These are phyloP conservation scores for Apiospora koreana DNA, from an alignment of 2,329 filamentous ascomycete genomes.

Conservation along the genomic window DNA sequence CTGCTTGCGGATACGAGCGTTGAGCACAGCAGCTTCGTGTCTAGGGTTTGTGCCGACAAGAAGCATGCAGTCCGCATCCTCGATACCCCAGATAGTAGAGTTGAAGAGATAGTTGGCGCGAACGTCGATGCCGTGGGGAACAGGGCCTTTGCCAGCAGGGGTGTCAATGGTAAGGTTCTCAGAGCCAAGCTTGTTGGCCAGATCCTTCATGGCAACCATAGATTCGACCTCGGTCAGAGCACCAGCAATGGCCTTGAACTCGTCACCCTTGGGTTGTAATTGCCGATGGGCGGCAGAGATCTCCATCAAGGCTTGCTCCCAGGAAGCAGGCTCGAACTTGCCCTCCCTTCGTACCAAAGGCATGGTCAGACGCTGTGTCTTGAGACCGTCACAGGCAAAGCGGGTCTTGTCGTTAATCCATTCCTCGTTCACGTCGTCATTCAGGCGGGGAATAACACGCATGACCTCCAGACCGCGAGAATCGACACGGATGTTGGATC, in stretches of 20 bases:
- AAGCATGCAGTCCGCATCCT: slow-evolving; percentile 89
- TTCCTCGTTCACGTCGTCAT: slow-evolving; percentile 98
- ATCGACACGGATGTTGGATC: slow-evolving; percentile 93
- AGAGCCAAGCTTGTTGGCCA: slow-evolving; percentile 94
- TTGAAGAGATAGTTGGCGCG: slow-evolving; percentile 97
- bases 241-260: slow-evolving; percentile 94
- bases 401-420: slow-evolving; percentile 99
- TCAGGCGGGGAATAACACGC: slow-evolving; percentile 88
- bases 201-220: slow-evolving; percentile 93
- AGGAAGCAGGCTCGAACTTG: slow-evolving; percentile 88
- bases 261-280: slow-evolving; percentile 81
- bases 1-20: slow-evolving; percentile 96
- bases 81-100: slow-evolving; percentile 89
- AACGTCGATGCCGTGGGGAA: slow-evolving; percentile 91
- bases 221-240: slow-evolving; percentile 91
- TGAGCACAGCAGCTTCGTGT: slow-evolving; percentile 92
- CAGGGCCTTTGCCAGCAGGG: slow-evolving; percentile 76
- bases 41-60: slow-evolving; percentile 94
- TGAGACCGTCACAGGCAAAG: slow-evolving; percentile 94
- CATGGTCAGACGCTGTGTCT: slow-evolving; percentile 93
- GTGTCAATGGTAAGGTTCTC: slow-evolving; percentile 95
- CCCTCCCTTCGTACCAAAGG: slow-evolving; percentile 86
- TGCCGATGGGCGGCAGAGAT: slow-evolving; percentile 79
- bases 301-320: slow-evolving; percentile 93
- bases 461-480: slow-evolving; percentile 93